phyloP scores from a whole-genome alignment of 1,284 basidiomycete species.

The Stygiomarasmius scandens region DNA sequence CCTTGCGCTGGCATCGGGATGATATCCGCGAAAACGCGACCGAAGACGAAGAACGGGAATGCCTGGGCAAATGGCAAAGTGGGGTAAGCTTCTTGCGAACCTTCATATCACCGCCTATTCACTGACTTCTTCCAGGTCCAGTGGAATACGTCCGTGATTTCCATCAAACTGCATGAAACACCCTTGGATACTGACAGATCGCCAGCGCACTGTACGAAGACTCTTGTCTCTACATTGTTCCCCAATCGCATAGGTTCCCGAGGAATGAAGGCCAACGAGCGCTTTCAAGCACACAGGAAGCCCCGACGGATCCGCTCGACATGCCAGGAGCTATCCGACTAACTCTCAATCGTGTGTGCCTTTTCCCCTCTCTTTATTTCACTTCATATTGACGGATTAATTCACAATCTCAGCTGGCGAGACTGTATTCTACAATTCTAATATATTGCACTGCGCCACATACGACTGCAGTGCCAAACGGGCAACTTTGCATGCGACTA shows the following conservation, averaged over 20 bases:
- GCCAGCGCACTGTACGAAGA: constrained; percentile 73
- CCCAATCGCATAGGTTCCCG: constrained; percentile 64
- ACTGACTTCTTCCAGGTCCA: constrained; percentile 56
- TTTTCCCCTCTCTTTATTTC: not conserved
- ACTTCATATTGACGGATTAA: not conserved
- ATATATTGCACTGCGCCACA: constrained; percentile 76
- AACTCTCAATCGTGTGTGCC: constrained; percentile 56
- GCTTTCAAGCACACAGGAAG: constrained; percentile 55
- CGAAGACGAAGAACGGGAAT: constrained; percentile 63
- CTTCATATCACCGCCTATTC: constrained; percentile 5
- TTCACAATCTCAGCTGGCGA: constrained; percentile 53
- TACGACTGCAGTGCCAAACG: constrained; percentile 60
- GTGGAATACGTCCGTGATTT: constrained; percentile 73
- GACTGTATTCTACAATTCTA: constrained; percentile 82
- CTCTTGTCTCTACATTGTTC: constrained; percentile 76
- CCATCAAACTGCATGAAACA: not conserved
- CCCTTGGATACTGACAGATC: not conserved
- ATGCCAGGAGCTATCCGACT: constrained; percentile 75
- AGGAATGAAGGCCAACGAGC: constrained; percentile 64
- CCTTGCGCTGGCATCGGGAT: constrained; percentile 83
- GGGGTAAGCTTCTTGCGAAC: constrained; percentile 50
- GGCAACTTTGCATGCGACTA: constrained; percentile 75
- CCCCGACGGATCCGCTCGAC: constrained; percentile 59
- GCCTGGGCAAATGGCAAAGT: constrained; percentile 64
- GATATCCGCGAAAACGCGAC: constrained; percentile 69